phyloP scores from a whole-genome alignment of 768 basidiomycete genomes.

The Lepiota brunneoincarnata region DNA sequence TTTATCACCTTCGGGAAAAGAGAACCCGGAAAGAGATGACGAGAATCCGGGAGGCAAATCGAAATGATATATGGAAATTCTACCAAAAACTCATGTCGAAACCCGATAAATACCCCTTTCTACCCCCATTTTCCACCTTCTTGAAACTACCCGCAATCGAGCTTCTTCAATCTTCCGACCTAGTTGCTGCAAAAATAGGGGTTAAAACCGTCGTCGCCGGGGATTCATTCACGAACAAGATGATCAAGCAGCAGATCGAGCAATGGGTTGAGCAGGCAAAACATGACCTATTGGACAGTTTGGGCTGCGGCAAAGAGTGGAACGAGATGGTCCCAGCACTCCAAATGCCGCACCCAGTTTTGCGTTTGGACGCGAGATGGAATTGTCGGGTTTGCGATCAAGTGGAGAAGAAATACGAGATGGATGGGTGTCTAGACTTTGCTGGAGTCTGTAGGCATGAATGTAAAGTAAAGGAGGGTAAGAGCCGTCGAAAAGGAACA shows the following conservation, averaged over 20 bases:
- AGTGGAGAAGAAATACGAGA: constrained; percentile 27
- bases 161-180: constrained; percentile 28
- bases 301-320: constrained; percentile 53
- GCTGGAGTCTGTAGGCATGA: constrained; percentile 56
- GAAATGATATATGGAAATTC: constrained; percentile 36
- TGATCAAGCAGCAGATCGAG: constrained; percentile 34
- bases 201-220: constrained; percentile 8
- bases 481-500: constrained; percentile 18
- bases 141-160: constrained; percentile 44
- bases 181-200: constrained; percentile 3
- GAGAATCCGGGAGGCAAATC: constrained; percentile 22
- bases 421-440: constrained; percentile 52
- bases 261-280: constrained; percentile 48
- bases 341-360: constrained; percentile 46
- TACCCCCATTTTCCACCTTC: constrained; percentile 50
- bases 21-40: constrained; percentile 20
- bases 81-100: constrained; percentile 43
- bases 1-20: constrained; percentile 18
- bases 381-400: constrained; percentile 50
- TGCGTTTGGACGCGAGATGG: constrained; percentile 59
- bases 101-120: constrained; percentile 20
- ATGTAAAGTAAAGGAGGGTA: constrained; percentile 38
- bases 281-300: constrained; percentile 35
- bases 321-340: constrained; percentile 39
- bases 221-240: constrained; percentile 21